A percentile compares a stretch with the other conserved stretches of the same genome.
phyloP scores from a whole-genome alignment of 2,329 filamentous ascomycete genomes.

The Scleromitrula shiraiana region DNA sequence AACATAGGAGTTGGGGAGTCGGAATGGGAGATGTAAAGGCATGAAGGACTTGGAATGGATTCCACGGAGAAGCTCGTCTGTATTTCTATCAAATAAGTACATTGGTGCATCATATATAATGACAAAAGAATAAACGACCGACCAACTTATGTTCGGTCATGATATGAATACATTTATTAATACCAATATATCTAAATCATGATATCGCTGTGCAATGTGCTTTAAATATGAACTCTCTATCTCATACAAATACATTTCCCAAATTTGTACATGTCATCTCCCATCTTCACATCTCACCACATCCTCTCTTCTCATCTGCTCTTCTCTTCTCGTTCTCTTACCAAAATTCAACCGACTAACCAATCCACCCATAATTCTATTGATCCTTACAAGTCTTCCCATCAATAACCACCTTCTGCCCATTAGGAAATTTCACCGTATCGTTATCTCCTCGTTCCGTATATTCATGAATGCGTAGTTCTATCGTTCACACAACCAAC shows the following conservation, averaged over 20 bases:
- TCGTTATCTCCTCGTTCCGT: constrained; percentile 94
- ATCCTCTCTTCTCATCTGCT: too few relatives aligned
- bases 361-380: too few relatives aligned
- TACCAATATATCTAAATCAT: too few relatives aligned
- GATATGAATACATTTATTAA: background rate
- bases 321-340: too few relatives aligned
- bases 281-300: background rate
- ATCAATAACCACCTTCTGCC: constrained; percentile 29
- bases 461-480: constrained; percentile 79
- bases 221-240: background rate
- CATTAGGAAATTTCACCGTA: constrained; percentile 58
- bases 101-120: constrained; percentile 6
- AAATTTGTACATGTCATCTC: background rate
- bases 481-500: too few relatives aligned
- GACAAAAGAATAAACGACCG: background rate
- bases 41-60: background rate
- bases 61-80: background rate
- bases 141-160: constrained; percentile 1
- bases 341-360: too few relatives aligned
- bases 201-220: too few relatives aligned
- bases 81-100: constrained; percentile 1
- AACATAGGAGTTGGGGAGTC: constrained; percentile 25
- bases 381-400: constrained; percentile 16
- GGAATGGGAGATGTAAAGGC: constrained; percentile 15
- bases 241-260: background rate